Conservation (phyloP, 306 rosid genomes). For the Parietaria judaica region DNA sequence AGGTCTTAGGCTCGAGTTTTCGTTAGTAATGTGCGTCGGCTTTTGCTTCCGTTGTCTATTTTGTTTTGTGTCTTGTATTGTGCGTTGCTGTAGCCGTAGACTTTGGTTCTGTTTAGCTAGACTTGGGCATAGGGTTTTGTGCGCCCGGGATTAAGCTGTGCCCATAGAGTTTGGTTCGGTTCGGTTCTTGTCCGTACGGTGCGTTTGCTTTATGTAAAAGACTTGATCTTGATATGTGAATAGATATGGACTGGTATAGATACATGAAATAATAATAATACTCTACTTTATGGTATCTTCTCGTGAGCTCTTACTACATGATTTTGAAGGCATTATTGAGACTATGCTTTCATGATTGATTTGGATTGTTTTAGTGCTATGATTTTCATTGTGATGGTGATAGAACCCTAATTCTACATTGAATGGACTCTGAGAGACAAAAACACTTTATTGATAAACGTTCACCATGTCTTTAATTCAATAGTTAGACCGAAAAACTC, state of each 20-base stretch:
- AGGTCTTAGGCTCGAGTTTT: slow-evolving; percentile 52
- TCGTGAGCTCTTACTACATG: neutral
- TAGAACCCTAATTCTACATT: neutral
- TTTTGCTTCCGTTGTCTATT: slow-evolving; percentile 18
- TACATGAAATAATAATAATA: slow-evolving; percentile 49
- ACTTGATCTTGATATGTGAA: slow-evolving; percentile 71
- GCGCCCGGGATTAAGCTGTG: slow-evolving; percentile 46
- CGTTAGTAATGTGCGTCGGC: slow-evolving; percentile 36
- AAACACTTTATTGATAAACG: no score
- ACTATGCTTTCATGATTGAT: no score
- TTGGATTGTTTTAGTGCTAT: no score
- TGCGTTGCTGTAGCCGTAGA: slow-evolving; percentile 42
- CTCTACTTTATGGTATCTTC: slow-evolving; percentile 20
- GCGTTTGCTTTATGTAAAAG: slow-evolving; percentile 65
- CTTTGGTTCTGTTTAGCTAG: slow-evolving; percentile 34
- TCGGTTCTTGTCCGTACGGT: slow-evolving; percentile 38
- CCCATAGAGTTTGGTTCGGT: slow-evolving; percentile 31
- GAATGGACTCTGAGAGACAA: no score
- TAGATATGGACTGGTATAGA: slow-evolving; percentile 79
- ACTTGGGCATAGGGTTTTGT: slow-evolving; percentile 49
- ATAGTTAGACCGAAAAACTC: no score
- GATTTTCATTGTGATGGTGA: neutral
- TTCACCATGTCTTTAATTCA: no score
- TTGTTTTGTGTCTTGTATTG: slow-evolving; percentile 26
- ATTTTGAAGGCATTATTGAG: neutral